These are phyloP conservation scores for Talaromyces sp. DNA, from an alignment of 2,329 filamentous ascomycete species.

Conservation along the genomic window DNA sequence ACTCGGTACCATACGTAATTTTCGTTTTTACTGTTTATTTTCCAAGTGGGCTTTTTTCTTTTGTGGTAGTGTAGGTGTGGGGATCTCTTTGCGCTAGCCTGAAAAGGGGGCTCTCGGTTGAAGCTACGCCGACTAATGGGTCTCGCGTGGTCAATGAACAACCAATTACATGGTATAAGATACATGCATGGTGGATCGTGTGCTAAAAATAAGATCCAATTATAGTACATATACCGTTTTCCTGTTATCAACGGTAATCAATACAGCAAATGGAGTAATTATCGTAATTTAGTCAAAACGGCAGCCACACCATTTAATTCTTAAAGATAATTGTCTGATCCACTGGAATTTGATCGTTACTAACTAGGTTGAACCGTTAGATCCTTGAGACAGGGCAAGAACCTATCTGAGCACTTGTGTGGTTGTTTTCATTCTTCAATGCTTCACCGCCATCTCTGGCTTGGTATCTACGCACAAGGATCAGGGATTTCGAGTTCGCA, in stretches of 20 bases:
- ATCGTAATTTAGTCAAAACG: not conserved
- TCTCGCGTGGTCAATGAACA: not conserved
- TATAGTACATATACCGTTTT: not conserved
- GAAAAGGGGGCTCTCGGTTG: not conserved
- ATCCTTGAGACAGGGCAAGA: not conserved
- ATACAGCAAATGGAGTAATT: not conserved
- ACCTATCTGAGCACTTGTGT: not conserved
- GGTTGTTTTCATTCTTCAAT: not conserved
- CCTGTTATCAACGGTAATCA: not conserved
- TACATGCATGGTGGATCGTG: not conserved
- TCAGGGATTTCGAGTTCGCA: not conserved
- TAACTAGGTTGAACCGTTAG: not conserved
- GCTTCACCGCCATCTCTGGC: conserved; percentile 1
- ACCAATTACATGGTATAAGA: not conserved
- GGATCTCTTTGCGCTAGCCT: not conserved
- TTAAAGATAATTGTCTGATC: not conserved
- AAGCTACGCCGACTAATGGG: not conserved
- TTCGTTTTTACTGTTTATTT: not conserved
- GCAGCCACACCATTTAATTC: not conserved
- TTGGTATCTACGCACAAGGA: not conserved
- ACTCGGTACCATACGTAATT: not conserved
- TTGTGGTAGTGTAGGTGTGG: not conserved
- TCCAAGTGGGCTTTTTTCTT: not conserved
- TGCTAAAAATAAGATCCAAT: conserved; percentile 9
- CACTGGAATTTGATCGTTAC: not conserved